Conservation (phyloP, 306 rosid genomes). For the Luffa acutangula region DNA sequence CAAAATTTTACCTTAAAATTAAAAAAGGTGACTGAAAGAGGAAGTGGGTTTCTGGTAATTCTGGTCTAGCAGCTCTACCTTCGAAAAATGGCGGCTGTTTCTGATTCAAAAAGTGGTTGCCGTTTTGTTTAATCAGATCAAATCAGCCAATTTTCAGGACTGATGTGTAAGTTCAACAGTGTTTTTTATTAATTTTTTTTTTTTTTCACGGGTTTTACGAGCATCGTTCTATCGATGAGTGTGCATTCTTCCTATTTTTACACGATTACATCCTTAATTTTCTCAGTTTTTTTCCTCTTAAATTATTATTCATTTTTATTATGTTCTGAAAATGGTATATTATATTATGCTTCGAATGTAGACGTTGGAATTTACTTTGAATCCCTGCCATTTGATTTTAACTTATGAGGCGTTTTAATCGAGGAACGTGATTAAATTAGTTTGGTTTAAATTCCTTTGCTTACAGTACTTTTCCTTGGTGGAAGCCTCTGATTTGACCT, state of each 20-base stretch:
- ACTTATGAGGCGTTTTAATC: neutral
- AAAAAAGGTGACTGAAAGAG: neutral
- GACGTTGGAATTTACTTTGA: neutral
- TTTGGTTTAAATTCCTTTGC: neutral
- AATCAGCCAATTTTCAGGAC: slow-evolving; percentile 6
- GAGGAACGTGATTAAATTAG: neutral
- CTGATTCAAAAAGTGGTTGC: neutral
- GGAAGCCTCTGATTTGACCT: neutral
- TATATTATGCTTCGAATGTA: neutral
- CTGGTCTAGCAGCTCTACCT: neutral
- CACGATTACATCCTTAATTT: neutral
- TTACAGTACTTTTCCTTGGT: neutral
- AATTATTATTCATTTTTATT: neutral
- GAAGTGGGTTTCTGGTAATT: slow-evolving; percentile 5
- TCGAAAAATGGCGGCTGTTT: slow-evolving; percentile 9
- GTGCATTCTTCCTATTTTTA: neutral
- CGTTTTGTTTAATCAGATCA: slow-evolving; percentile 8
- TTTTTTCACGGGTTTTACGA: neutral
- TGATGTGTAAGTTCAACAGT: slow-evolving; percentile 15
- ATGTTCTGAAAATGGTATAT: neutral
- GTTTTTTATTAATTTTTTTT: neutral
- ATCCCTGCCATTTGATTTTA: neutral
- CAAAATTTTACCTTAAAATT: neutral
- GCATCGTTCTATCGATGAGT: neutral
- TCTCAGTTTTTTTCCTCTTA: neutral